phyloP scores from a whole-genome alignment of 345 rosid genomes.

The Rhizophora mangle region DNA sequence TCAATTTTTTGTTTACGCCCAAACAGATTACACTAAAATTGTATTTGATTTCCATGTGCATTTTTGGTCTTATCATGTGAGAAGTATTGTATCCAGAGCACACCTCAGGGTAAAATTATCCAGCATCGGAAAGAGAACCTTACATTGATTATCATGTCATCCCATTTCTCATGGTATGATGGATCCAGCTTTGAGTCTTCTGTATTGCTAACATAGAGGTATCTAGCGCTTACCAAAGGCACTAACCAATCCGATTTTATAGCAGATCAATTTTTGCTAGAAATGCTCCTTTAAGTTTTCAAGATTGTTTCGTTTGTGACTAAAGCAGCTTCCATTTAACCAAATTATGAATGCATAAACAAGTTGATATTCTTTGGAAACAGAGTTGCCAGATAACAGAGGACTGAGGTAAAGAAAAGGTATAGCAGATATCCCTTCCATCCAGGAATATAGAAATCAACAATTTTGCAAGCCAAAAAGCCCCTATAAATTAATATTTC shows the following conservation, averaged over 20 bases:
- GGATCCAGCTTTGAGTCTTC: conserved; percentile 93
- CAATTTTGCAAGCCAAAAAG: too few relatives aligned
- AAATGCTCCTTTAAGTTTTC: too few relatives aligned
- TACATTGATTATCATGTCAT: conserved; percentile 93
- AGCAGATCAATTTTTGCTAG: too few relatives aligned
- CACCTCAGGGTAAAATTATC: too few relatives aligned
- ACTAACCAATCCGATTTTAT: conserved; percentile 39
- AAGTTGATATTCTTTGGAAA: conserved; percentile 78
- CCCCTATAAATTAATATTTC: too few relatives aligned
- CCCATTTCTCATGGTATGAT: conserved; percentile 90
- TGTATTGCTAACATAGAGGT: conserved; percentile 83
- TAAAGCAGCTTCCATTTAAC: conserved; percentile 8
- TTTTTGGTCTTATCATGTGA: too few relatives aligned
- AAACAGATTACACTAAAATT: too few relatives aligned
- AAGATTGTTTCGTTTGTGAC: too few relatives aligned
- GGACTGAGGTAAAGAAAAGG: conserved; percentile 44
- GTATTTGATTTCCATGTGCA: too few relatives aligned
- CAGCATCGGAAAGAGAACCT: conserved; percentile 22
- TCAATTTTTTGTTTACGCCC: too few relatives aligned
- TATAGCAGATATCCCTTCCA: neutral
- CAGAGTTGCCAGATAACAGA: conserved; percentile 81
- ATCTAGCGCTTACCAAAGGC: conserved; percentile 90
- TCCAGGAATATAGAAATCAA: too few relatives aligned
- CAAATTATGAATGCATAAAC: conserved; percentile 35
- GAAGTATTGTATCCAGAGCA: too few relatives aligned